phyloP scores from a whole-genome alignment of 805 yeast genomes.

The Torulaspora franciscae region DNA sequence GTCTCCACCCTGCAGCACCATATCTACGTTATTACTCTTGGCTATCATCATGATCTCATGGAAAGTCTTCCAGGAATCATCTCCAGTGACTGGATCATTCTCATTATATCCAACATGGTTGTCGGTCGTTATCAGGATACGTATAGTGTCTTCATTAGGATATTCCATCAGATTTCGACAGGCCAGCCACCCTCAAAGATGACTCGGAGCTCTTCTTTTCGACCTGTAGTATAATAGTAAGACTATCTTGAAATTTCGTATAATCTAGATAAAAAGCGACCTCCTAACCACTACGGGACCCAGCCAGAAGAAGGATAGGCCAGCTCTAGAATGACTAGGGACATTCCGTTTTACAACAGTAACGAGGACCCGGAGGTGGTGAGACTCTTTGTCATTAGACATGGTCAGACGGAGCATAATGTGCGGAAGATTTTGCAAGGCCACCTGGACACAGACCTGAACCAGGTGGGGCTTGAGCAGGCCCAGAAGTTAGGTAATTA shows the following conservation, averaged over 20 bases:
- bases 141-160: conserved; percentile 53
- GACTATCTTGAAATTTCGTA: background rate
- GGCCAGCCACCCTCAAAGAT: background rate
- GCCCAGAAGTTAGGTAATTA: conserved; percentile 49
- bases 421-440: conserved; percentile 70
- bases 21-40: conserved; percentile 65
- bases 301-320: background rate
- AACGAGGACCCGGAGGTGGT: conserved; percentile 39
- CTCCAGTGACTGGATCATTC: conserved; percentile 82
- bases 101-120: conserved; percentile 95
- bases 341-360: conserved; percentile 16
- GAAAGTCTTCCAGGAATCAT: conserved; percentile 84
- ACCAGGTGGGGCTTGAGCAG: conserved; percentile 56
- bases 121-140: conserved; percentile 83
- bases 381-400: conserved; percentile 64
- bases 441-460: conserved; percentile 60
- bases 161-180: conserved; percentile 18
- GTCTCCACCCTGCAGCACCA: conserved; percentile 90
- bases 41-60: conserved; percentile 78
- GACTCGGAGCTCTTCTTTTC: background rate
- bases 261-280: conserved; percentile 2
- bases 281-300: background rate
- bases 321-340: conserved; percentile 17
- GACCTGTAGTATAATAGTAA: too few relatives aligned
- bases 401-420: conserved; percentile 80